phyloP scores from a whole-genome alignment of 495 filamentous ascomycete species.

The Polyplosphaeria fusca region DNA sequence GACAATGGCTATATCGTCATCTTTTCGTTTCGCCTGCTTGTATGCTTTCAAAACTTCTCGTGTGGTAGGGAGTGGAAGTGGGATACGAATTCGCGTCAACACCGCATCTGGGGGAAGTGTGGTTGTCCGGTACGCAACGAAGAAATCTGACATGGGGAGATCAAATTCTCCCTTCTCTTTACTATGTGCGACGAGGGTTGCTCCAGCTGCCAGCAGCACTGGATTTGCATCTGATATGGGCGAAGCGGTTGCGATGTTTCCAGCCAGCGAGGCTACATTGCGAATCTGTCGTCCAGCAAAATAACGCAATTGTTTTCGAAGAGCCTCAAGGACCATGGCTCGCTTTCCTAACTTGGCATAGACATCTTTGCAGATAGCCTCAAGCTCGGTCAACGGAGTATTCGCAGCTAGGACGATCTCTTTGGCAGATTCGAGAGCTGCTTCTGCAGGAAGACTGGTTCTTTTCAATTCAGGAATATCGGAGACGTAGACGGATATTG shows the following conservation, averaged over 20 bases:
- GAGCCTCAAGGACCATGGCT: slow-evolving; percentile 40
- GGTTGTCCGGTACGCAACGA: slow-evolving; percentile 43
- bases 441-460: slow-evolving; percentile 30
- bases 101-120: slow-evolving; percentile 40
- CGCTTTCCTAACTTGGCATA: slow-evolving; percentile 40
- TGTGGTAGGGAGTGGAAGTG: slow-evolving; percentile 9
- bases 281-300: slow-evolving; percentile 46
- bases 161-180: slow-evolving; percentile 30
- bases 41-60: slow-evolving; percentile 29
- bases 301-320: slow-evolving; percentile 44
- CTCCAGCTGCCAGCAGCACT: slow-evolving; percentile 40
- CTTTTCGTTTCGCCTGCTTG: slow-evolving; percentile 35
- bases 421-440: slow-evolving; percentile 20
- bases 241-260: slow-evolving; percentile 45
- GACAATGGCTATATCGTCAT: slow-evolving; percentile 36
- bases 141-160: slow-evolving; percentile 40
- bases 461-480: slow-evolving; percentile 43
- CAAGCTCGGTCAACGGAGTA: slow-evolving; percentile 40
- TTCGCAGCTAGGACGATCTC: slow-evolving; percentile 41
- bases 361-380: slow-evolving; percentile 40
- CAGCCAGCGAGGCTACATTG: slow-evolving; percentile 44
- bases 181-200: slow-evolving; percentile 36
- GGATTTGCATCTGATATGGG: slow-evolving; percentile 47
- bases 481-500: slow-evolving; percentile 42
- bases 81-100: slow-evolving; percentile 33